Percentiles rank a stretch among this genome's conserved stretches.
Conservation (phyloP, 148 eudicot species). For the Rhododendron molle region DNA sequence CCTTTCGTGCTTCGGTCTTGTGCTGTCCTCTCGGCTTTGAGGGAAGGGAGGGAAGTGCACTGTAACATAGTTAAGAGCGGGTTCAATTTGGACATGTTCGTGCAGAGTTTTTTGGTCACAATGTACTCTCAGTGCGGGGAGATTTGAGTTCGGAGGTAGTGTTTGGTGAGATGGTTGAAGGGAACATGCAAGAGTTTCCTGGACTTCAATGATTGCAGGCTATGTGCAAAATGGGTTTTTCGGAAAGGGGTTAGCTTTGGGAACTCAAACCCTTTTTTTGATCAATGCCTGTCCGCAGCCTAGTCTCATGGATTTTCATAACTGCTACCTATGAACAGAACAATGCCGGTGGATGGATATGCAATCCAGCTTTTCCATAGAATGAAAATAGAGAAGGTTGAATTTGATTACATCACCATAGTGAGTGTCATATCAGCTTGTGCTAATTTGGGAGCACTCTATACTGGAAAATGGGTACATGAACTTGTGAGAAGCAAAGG, state of each 20-base stretch:
- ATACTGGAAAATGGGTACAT: slow-evolving; percentile 25
- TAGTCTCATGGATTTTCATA: slow-evolving; percentile 35
- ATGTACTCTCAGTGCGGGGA: slow-evolving; percentile 18
- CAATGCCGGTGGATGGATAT: not conserved
- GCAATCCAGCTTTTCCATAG: slow-evolving; percentile 15
- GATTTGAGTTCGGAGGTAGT: not conserved
- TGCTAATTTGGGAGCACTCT: slow-evolving; percentile 15
- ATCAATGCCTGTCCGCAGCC: slow-evolving; percentile 11
- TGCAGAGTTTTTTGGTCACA: slow-evolving; percentile 16
- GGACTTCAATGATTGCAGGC: slow-evolving; percentile 22
- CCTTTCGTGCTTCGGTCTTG: slow-evolving; percentile 8
- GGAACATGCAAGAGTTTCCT: slow-evolving; percentile 18
- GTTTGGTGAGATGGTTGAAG: slow-evolving; percentile 7
- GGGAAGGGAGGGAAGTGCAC: slow-evolving; percentile 21
- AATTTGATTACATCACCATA: slow-evolving; percentile 21
- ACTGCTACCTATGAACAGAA: slow-evolving; percentile 24
- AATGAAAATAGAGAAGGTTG: slow-evolving; percentile 12
- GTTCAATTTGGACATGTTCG: slow-evolving; percentile 10
- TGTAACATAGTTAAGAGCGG: slow-evolving; percentile 11
- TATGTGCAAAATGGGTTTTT: slow-evolving; percentile 18
- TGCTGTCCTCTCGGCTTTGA: too few species aligned
- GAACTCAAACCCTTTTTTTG: slow-evolving; percentile 19
- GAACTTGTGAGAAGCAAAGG: slow-evolving; percentile 16
- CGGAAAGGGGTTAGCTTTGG: slow-evolving; percentile 6
- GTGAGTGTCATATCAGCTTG: slow-evolving; percentile 24